phyloP scores from a whole-genome alignment of 257 asterid genomes.

The Solanum phureja region DNA sequence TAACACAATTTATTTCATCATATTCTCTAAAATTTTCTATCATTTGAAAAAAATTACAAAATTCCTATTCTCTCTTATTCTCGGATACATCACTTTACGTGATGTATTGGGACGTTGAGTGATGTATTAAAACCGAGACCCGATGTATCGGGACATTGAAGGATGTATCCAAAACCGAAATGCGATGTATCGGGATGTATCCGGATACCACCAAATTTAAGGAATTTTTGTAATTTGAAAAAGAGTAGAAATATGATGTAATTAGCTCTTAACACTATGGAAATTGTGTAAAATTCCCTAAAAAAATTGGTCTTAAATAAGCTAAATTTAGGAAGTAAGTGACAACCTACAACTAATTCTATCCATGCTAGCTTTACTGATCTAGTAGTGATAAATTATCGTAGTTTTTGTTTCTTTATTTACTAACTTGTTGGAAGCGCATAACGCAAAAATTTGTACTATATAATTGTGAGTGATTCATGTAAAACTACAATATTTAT shows the following conservation, averaged over 20 bases:
- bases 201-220: background rate
- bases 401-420: background rate
- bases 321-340: background rate
- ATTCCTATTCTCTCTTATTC: background rate
- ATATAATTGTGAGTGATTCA: no score
- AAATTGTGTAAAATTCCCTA: background rate
- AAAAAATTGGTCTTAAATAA: background rate
- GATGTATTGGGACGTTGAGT: background rate
- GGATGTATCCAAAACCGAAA: no score
- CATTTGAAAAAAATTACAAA: background rate
- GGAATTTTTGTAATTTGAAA: no score
- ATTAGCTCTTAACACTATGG: no score
- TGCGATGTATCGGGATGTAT: no score
- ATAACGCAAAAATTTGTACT: background rate
- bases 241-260: no score
- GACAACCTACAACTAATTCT: background rate
- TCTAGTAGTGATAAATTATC: background rate
- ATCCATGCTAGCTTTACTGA: background rate
- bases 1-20: no score
- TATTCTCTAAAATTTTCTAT: no score
- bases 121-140: no score
- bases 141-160: no score
- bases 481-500: no score
- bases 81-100: background rate
- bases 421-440: background rate